Evolutionary conservation across 805 yeast species (phyloP), one percentile per base, ranked within the genome.

Genomic region (Starmerella sp.): DNA sequence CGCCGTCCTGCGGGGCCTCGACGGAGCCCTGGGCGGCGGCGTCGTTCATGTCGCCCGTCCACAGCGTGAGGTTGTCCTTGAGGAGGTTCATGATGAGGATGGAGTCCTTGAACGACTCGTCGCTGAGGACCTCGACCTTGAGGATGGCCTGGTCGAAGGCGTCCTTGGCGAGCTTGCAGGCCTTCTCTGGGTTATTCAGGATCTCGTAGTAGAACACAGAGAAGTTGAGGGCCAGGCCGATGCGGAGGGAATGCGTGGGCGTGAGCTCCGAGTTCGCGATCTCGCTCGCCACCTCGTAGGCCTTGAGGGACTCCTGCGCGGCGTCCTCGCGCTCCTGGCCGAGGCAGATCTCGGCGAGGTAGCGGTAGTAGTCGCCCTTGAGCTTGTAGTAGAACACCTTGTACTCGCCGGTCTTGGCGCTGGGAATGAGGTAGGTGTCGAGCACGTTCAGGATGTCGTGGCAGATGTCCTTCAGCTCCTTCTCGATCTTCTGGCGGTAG

Each of bases 311-410:
- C 66, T 86, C 82, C 66, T 86, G 88, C 54, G 97, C 95, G 59
- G 97, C 95, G 63, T 81, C 91, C 71, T 87, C 88, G 73, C 97
- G 87, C 76, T 86, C 86, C 67, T 88, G 96, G 64, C 88, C 82
- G 66, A 84, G 78, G 62, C 97, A 95, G 69, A 93, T 91, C 77
- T 91, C 98, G 59, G 98, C 98, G 75, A 91, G 81, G 75, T 91
- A 91, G 78, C 98, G 95, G 80, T 90, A 96, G 80, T 91, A 91
- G 75, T 91, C 98, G 77, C 98, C 98, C 80, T 91, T 90, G 96
- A 91, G 91, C 83, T 91, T 91, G 78, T 89, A 91, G 80, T 91
- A 91, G 76, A 91, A 91, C 55, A 91, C 98, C 80, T 91, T 91
- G 53, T 96, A 88, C 77, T 91, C 98, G 68, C 97, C 97, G 62